These are phyloP conservation scores for Pulveroboletus sp. DNA, from an alignment of 1,284 basidiomycete genomes.

Conservation along the genomic window DNA sequence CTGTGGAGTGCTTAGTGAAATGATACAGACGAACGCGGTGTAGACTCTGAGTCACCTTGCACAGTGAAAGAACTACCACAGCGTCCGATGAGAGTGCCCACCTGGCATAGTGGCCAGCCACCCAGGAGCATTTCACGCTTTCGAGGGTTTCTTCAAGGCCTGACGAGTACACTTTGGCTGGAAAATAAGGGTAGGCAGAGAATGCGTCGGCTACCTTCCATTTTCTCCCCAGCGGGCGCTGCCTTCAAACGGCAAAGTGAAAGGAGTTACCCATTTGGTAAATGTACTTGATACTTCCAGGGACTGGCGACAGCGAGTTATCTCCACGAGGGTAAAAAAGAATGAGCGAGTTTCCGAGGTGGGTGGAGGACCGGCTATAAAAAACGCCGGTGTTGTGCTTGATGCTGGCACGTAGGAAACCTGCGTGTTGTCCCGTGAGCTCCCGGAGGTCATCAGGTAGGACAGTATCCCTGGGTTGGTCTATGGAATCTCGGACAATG, in stretches of 20 bases:
- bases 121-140: background rate
- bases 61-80: background rate
- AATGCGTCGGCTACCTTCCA: background rate
- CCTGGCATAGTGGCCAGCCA: background rate
- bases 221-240: background rate
- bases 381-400: background rate
- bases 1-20: too few species aligned
- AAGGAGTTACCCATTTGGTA: background rate
- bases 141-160: background rate
- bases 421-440: background rate
- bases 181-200: background rate
- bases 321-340: background rate
- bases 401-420: background rate
- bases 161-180: background rate
- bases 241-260: background rate
- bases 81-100: background rate
- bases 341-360: slow-evolving; percentile 1
- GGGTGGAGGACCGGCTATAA: slow-evolving; percentile 3
- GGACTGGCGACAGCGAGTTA: background rate
- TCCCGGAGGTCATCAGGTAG: background rate
- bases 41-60: background rate
- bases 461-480: too few species aligned
- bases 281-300: background rate
- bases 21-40: too few species aligned
- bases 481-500: background rate